Evolutionary conservation across 2,329 filamentous ascomycete species (phyloP), one percentile per base, ranked within the genome.

Genomic region (Ophiostoma perfectum): DNA sequence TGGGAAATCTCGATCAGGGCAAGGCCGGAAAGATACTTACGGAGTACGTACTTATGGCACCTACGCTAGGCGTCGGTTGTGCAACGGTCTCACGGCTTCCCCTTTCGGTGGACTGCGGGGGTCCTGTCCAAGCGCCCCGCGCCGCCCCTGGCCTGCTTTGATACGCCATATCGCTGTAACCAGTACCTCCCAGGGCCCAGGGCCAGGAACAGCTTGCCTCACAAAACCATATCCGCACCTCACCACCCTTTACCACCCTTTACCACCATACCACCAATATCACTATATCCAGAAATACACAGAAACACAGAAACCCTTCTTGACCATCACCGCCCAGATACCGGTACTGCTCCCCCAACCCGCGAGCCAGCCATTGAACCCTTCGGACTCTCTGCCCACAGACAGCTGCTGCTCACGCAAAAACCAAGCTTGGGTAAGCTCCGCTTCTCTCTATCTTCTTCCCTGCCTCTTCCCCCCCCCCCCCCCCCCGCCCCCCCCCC

Each of bases 121-220:
- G 66, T 67, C 27, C 27, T 27, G 27, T 27, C 66, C 62, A 66
- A 55, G 66, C 66, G 63, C 68, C 66, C 66, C 63, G 62, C 68
- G 62, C 18, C 44, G 62, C 39, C 27, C 55, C 58, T 66, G 39
- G n/a, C 12, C 5, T 42, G 14, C 42, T 63, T n/a, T 65, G 66
- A 65, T 67, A 67, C 52, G n/a, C 49, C 12, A 58, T 67, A 67
- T 69, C 55, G 68, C 66, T 69, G 41, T 69, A 69, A 41, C 14
- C 66, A 52, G 44, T 67, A 65, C 67, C n/a, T 38, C 62, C 8
- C n/a, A 41, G 39, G 62, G 39, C 41, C 39, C 41, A 64, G 62
- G 62, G 62, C 14, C 58, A 39, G 36, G 45, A n/a, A 55, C 65
- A 60, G 49, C 39, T 60, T 18, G 12, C 58, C 41, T 41, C 27